A percentile compares a stretch with the other conserved stretches of the same genome.
Evolutionary conservation across 1,284 basidiomycete species (phyloP).

Genomic region (Ceratorhiza oryzae-sativae): DNA sequence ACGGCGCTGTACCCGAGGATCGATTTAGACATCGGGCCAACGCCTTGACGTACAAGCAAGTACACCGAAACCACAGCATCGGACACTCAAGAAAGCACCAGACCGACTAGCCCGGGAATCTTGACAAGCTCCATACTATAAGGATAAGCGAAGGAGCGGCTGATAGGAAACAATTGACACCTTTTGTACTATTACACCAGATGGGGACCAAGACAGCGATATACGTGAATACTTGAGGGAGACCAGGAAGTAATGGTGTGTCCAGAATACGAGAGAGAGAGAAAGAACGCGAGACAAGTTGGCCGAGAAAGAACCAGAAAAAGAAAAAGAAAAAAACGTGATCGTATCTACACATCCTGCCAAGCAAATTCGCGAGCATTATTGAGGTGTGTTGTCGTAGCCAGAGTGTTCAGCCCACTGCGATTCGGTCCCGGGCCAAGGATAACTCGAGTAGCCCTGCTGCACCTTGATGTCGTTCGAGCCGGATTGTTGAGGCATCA

Average conservation of each 20-base stretch:
- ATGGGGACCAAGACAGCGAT: not conserved
- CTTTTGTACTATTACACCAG: conserved; percentile 23
- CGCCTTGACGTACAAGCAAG: not conserved
- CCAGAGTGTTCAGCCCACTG: not conserved
- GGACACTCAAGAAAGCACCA: conserved; percentile 19
- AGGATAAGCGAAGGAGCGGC: not conserved
- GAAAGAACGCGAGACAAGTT: not conserved
- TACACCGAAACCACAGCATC: not conserved
- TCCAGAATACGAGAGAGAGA: not conserved
- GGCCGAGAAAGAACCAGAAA: not conserved
- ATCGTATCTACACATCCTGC: not conserved
- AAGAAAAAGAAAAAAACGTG: not conserved
- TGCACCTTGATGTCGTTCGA: not conserved
- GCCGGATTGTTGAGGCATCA: not conserved
- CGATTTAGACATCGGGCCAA: not conserved
- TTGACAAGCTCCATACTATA: conserved; percentile 19
- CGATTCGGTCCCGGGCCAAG: conserved; percentile 3
- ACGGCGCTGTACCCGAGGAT: not conserved
- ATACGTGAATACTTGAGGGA: not conserved
- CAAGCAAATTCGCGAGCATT: too few species aligned
- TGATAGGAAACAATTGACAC: not conserved
- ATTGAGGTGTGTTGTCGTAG: not conserved
- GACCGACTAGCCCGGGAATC: not conserved
- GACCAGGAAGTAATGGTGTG: too few species aligned
- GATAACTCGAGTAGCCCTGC: not conserved